Base-by-base conservation (phyloP, 192 early-diverging fungal species). In the Coemansia sp. region DNA sequence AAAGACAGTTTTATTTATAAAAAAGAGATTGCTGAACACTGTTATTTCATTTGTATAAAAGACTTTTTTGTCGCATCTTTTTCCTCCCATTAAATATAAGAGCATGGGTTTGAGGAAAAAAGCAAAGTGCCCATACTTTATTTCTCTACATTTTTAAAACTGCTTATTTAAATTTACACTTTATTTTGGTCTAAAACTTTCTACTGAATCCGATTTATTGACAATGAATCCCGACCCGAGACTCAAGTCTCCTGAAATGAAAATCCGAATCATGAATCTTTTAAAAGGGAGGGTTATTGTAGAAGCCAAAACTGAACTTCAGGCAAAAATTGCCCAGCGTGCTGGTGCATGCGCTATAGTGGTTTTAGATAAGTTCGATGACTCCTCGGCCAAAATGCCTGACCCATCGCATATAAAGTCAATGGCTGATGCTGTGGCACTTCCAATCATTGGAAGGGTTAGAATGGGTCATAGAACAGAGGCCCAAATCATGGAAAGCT, bases 371-470 rank as follows among this genome's bases (percentile, higher is more conserved):
- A 15, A 53, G n/a, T 15, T 15, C 8, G 17, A 37, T 40, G 21
- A 33, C 37, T 14, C 24, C 27, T 24, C 24, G 4, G 24, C 39
- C 12, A 53, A 39, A 2, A 53, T 53, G 52, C 8, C 52, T 15
- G 52, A 53, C 52, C 27, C 52, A 4, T 14, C 12, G 33, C 19
- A 21, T 30, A 33, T 53, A 5, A 53, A 53, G 15, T 14, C 27
- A 2, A 8, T 53, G 0, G 52, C 25, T 39, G 52, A 53, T 21
- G 27, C 30, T n/a, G 37, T 39, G 6, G 27, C 52, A 6, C 17
- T 53, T 3, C 52, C 52, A 7, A 21, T 53, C 39, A 53, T 53
- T 40, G 37, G 17, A 3, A 34, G 52, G 22, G 52, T 53, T n/a
- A 30, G 37, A 8, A 39, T 53, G 3, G 52, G 52, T 4, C 52